Evolutionary conservation across 2,329 filamentous ascomycete genomes (phyloP), one percentile per base, ranked within the genome.

Genomic region (Aspergillus fijiensis): DNA sequence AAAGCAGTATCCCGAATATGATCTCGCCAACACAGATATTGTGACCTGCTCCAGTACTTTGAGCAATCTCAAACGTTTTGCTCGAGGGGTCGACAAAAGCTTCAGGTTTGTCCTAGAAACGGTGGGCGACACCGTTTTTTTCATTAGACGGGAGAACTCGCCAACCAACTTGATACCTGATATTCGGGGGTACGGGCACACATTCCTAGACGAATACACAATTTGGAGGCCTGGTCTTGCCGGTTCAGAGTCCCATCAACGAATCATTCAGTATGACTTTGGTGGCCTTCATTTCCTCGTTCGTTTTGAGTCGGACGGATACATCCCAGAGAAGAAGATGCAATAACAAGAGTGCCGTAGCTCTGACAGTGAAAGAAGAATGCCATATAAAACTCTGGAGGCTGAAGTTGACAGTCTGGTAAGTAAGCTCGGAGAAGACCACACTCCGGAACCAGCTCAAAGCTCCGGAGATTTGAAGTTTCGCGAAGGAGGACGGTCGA

Each of bases 121-220:
- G 0, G 72, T 89, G 1, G 81, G 80, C 1, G 76, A 80, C 1
- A 86, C 85, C 0, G 79, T 89, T 0, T 88, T 90, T 72, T 81
- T 91, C 52, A 71, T 87, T 12, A 84, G 88, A 1, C 80, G 84
- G 23, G 87, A 89, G 66, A 86, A 84, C 49, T 81, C 83, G 0
- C 85, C 10, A 11, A 5, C 9, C 0, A 85, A 89, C 64, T 68
- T 79, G 0, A 85, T 90, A 5, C 64, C 74, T 0, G 78, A 78
- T n/a, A 74, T 90, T 0, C 65, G 66, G 16, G 89, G 88, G 0
- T 89, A 80, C 65, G 87, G 88, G 0, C 87, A 90, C 65, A 81
- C 84, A 0, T 91, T 91, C 63, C 86, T 85, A 0, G 85, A 89
- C 51, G 79, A 79, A 1, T 87, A 89, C 67, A 91, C 89, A 0